Evolutionary conservation across 2,329 filamentous ascomycete genomes (phyloP).

Genomic region (Pestalotiopsis sp.): DNA sequence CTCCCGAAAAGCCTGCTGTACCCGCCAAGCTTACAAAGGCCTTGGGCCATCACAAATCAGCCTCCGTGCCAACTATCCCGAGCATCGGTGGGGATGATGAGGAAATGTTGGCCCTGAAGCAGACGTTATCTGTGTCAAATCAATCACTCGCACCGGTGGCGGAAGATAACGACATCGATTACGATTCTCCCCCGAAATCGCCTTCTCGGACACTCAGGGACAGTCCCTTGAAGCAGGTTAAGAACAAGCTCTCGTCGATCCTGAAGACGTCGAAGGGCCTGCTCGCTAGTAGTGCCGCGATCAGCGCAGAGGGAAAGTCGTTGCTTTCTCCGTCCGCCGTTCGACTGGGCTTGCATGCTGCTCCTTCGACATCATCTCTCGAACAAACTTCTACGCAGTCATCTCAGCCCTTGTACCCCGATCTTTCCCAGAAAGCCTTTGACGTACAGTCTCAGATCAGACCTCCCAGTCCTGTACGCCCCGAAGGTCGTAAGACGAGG

Average conservation of each 20-base stretch:
- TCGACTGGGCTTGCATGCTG: constrained; percentile 45
- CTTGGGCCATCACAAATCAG: constrained; percentile 61
- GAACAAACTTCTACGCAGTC: constrained; percentile 30
- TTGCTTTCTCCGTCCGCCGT: constrained; percentile 56
- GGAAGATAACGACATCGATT: constrained; percentile 31
- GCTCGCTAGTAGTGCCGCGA: constrained; percentile 73
- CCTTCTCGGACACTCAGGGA: constrained; percentile 63
- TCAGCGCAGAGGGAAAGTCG: constrained; percentile 64
- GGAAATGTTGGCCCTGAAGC: constrained; percentile 49
- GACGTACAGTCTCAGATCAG: constrained; percentile 32
- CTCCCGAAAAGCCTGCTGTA: constrained; percentile 37
- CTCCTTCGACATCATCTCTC: constrained; percentile 53
- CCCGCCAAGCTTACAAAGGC: constrained; percentile 33
- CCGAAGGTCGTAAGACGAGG: constrained; percentile 52
- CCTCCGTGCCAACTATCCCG: constrained; percentile 61
- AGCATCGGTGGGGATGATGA: constrained; percentile 24
- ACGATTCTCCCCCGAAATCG: constrained; percentile 56
- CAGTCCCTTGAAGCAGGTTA: constrained; percentile 87
- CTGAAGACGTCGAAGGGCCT: constrained; percentile 85
- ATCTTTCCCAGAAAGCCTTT: constrained; percentile 42
- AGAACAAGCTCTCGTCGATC: constrained; percentile 89
- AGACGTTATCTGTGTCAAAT: constrained; percentile 64
- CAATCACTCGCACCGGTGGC: constrained; percentile 52
- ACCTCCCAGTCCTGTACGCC: constrained; percentile 45
- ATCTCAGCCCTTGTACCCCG: constrained; percentile 46